phyloP scores from a whole-genome alignment of 176 grass and related monocot species.

The Stipa capillata region DNA sequence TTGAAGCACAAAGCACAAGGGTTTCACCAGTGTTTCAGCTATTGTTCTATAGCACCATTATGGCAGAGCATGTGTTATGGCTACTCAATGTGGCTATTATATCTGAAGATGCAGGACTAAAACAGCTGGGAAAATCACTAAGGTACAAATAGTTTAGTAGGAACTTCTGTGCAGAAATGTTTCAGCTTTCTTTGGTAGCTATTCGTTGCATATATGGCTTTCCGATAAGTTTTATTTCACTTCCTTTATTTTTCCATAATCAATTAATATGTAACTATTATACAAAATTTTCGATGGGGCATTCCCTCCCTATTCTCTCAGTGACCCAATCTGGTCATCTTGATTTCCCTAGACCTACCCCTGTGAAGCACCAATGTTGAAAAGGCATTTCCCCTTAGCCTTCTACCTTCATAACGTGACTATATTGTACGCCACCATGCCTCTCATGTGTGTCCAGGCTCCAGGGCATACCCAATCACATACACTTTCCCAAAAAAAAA shows the following conservation, averaged over 20 bases:
- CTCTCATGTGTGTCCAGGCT: neutral
- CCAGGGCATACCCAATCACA: neutral
- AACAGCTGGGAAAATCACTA: neutral
- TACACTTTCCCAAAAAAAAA: neutral
- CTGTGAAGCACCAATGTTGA: neutral
- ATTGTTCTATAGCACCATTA: neutral
- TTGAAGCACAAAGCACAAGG: neutral
- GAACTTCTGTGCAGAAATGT: neutral
- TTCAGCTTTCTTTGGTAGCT: neutral
- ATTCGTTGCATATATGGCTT: neutral
- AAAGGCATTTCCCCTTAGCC: neutral
- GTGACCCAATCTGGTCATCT: neutral
- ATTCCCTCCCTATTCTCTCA: neutral
- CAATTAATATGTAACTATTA: neutral
- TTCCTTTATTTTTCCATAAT: slow-evolving; percentile 1
- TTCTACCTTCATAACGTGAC: neutral
- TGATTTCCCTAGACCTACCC: neutral
- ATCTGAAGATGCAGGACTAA: neutral
- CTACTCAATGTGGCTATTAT: neutral
- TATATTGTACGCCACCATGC: neutral
- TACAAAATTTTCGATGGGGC: neutral
- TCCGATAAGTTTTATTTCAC: neutral
- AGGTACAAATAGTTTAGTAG: neutral
- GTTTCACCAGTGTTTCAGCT: neutral
- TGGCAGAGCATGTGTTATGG: neutral